A percentile compares a stretch with the other conserved stretches of the same genome.
Conservation (phyloP, 2,329 filamentous ascomycete genomes). For the Xylaria arbuscula region DNA sequence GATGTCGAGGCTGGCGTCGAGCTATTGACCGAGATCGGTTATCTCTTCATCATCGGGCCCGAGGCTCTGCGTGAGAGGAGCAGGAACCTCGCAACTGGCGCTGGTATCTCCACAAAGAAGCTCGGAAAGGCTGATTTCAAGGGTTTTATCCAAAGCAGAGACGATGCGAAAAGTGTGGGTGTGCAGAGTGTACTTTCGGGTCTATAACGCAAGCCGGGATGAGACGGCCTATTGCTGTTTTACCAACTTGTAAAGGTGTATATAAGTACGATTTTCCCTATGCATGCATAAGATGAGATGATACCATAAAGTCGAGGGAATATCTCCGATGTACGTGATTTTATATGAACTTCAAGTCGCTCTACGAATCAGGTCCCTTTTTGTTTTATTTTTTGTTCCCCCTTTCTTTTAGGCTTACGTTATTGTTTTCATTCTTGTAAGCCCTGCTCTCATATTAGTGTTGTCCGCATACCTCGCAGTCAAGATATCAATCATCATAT, state of each 20-base stretch:
- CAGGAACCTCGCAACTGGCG: constrained; percentile 64
- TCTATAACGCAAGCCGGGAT: constrained; percentile 54
- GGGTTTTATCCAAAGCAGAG: constrained; percentile 84
- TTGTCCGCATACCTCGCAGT: neutral
- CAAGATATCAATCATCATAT: neutral
- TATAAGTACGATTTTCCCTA: constrained; percentile 19
- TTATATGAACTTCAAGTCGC: neutral
- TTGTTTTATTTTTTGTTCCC: too few relatives aligned
- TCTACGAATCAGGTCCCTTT: too few relatives aligned
- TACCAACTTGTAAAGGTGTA: neutral
- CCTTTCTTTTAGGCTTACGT: neutral
- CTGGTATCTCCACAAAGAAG: constrained; percentile 58
- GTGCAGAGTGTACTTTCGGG: constrained; percentile 84
- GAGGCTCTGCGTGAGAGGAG: constrained; percentile 80
- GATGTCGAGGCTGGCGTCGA: constrained; percentile 79
- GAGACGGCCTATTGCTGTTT: neutral
- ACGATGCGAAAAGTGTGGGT: constrained; percentile 82
- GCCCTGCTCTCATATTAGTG: neutral
- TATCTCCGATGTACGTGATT: neutral
- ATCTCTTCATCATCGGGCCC: constrained; percentile 91
- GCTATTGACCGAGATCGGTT: constrained; percentile 91
- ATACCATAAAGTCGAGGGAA: constrained; percentile 20
- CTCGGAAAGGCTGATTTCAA: constrained; percentile 77
- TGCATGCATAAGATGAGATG: constrained; percentile 18
- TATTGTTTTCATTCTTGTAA: neutral